A percentile compares a stretch with the other conserved stretches of the same genome.
These are phyloP conservation scores for Knoxia roxburghii DNA, from an alignment of 257 asterid genomes.

Conservation along the genomic window DNA sequence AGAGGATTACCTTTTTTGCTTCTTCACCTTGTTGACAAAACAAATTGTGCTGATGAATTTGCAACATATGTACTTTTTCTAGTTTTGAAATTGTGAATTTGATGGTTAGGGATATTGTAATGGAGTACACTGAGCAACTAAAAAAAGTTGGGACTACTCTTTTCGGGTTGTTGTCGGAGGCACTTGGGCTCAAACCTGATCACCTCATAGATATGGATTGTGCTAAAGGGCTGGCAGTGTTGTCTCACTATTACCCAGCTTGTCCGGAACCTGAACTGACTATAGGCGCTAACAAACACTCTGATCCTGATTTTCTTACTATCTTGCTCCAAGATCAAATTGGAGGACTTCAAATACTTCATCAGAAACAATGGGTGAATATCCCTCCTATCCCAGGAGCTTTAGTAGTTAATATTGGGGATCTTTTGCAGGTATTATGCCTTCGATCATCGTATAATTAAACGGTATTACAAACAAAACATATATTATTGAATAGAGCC, in stretches of 20 bases:
- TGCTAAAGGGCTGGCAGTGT: conserved; percentile 15
- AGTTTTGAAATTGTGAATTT: not conserved
- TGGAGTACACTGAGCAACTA: conserved; percentile 20
- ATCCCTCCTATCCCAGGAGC: conserved; percentile 22
- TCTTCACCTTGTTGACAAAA: too few relatives aligned
- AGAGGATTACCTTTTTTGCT: too few relatives aligned
- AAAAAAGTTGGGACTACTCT: conserved; percentile 12
- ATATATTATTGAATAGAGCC: too few relatives aligned
- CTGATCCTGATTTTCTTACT: conserved; percentile 22
- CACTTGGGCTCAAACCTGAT: conserved; percentile 19
- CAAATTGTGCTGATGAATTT: too few relatives aligned
- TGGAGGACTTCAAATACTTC: conserved; percentile 26
- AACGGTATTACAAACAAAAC: too few relatives aligned
- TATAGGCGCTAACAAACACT: conserved; percentile 20
- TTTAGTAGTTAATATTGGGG: conserved; percentile 24
- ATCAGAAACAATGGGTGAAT: conserved; percentile 25
- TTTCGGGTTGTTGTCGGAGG: conserved; percentile 18
- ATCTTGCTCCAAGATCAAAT: conserved; percentile 23
- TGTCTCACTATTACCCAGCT: conserved; percentile 24
- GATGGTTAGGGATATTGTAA: conserved; percentile 7
- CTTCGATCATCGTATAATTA: not conserved
- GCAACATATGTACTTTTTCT: too few relatives aligned
- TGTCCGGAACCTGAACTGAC: conserved; percentile 28
- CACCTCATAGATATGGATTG: conserved; percentile 23
- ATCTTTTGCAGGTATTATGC: conserved; percentile 19